Conservation (phyloP, 1,139 yeast species). For the Insectozyma bohioensis region DNA sequence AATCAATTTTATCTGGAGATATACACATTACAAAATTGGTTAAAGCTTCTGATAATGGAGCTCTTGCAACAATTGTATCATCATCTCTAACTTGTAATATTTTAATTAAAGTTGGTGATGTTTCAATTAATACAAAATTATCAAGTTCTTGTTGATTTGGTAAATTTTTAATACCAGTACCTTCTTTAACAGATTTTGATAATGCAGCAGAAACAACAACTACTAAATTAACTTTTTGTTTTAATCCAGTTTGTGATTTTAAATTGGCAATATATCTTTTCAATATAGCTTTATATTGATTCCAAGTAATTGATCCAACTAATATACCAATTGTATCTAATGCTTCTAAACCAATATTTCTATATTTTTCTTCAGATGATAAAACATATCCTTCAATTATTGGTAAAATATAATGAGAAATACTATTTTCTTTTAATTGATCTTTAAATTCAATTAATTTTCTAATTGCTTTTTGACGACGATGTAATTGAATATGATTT, state of each 20-base stretch:
- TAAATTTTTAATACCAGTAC: constrained; percentile 21
- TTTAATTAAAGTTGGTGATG: constrained; percentile 63
- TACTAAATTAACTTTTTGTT: constrained; percentile 61
- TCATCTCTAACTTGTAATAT: constrained; percentile 66
- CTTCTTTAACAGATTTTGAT: constrained; percentile 19
- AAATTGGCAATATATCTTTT: constrained; percentile 67
- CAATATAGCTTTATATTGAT: constrained; percentile 74
- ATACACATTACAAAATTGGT: constrained; percentile 69
- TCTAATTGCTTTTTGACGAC: constrained; percentile 81
- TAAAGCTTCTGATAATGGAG: constrained; percentile 81
- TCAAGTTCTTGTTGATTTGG: constrained; percentile 49
- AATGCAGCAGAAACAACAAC: constrained; percentile 65
- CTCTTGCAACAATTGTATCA: constrained; percentile 71
- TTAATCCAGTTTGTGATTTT: constrained; percentile 50
- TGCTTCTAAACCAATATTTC: constrained; percentile 76
- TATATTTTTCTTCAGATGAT: constrained; percentile 59
- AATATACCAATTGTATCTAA: constrained; percentile 62
- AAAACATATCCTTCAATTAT: constrained; percentile 76
- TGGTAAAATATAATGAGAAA: constrained; percentile 82
- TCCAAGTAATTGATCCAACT: constrained; percentile 66
- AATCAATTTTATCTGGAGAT: constrained; percentile 52
- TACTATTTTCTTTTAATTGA: constrained; percentile 54
- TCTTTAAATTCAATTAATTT: constrained; percentile 45
- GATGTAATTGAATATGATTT: constrained; percentile 79
- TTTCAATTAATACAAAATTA: constrained; percentile 52